Base-by-base conservation (phyloP, 345 rosid genomes). In the Hibiscus syriacus region DNA sequence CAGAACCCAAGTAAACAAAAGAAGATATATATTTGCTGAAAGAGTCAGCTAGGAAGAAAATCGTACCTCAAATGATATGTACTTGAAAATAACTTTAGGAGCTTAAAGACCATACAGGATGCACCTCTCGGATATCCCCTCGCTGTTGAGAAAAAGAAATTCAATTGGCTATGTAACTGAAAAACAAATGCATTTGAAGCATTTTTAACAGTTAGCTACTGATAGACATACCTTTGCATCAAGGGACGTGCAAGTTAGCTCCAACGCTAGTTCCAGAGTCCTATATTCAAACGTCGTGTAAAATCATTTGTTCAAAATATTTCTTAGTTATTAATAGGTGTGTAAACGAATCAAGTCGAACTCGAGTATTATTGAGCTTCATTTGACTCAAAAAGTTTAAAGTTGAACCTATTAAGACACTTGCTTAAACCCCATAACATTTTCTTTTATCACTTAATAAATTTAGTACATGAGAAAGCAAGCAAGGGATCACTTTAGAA, bases 211-310 rank as follows among this genome's bases (percentile, higher is more conserved):
- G 8, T 50, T 60, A 63, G 64, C 36, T 38, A 64, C 34, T 45
- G 19, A 59, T 50, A 67, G 43, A n/a, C 79, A 75, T 74, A 90
- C 97, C 96, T 90, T 94, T 52, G 86, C 80, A 83, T 89, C 96
- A 78, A 93, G 86, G 68, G 95, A 85, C 81, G 77, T 79, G 87
- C 97, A 93, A 62, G 94, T 83, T 57, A 90, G 48, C 55, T 93
- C 98, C 86, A 93, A 80, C 72, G 96, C 96, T 79, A 93, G 68
- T 77, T 93, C 98, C 75, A 93, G 81, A 29, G 98, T 92, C 78
- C 83, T 87, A 74, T 90, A 90, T 64, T 93, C 97, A 79, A 93
- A 93, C 23, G 97, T 59, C n/a, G n/a, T n/a, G n/a, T n/a, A n/a
- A n/a, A n/a, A n/a, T n/a, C n/a, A n/a, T n/a, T n/a, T n/a, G n/a